These are phyloP conservation scores for Fraxinus albicans DNA, from an alignment of 305 asterid genomes.

Conservation along the genomic window DNA sequence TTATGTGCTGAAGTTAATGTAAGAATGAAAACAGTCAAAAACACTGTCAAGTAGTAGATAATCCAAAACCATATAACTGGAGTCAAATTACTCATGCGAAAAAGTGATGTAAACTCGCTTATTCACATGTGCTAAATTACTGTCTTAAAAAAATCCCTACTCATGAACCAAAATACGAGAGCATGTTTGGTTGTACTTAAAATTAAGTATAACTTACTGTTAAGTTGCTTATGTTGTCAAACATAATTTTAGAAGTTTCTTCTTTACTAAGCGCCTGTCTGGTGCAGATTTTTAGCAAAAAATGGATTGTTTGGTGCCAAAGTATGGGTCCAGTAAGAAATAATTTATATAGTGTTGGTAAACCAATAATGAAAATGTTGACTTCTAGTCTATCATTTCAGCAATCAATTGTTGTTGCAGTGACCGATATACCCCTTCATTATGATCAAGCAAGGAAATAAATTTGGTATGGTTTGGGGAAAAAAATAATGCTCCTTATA, in stretches of 20 bases:
- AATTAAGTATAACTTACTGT: not conserved
- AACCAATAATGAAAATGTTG: not conserved
- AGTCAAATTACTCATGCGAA: not conserved
- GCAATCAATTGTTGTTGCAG: not conserved
- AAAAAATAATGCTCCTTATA: too few relatives aligned
- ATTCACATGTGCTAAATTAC: not conserved
- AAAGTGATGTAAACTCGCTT: not conserved
- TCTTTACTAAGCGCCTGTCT: not conserved
- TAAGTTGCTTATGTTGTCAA: not conserved
- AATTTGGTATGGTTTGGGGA: not conserved
- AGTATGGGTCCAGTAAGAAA: not conserved
- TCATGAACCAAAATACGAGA: too few relatives aligned
- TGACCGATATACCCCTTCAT: not conserved
- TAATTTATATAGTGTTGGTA: not conserved
- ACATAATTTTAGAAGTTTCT: not conserved
- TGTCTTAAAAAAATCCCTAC: not conserved
- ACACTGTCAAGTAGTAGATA: not conserved
- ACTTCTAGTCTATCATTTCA: not conserved
- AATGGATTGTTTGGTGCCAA: not conserved
- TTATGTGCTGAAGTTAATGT: not conserved
- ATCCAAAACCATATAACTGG: not conserved
- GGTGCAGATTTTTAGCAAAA: not conserved
- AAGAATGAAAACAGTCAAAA: not conserved
- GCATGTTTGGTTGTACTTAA: too few relatives aligned
- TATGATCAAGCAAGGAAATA: not conserved